phyloP scores from a whole-genome alignment of 2,329 filamentous ascomycete species.

The Epichloe elymi region DNA sequence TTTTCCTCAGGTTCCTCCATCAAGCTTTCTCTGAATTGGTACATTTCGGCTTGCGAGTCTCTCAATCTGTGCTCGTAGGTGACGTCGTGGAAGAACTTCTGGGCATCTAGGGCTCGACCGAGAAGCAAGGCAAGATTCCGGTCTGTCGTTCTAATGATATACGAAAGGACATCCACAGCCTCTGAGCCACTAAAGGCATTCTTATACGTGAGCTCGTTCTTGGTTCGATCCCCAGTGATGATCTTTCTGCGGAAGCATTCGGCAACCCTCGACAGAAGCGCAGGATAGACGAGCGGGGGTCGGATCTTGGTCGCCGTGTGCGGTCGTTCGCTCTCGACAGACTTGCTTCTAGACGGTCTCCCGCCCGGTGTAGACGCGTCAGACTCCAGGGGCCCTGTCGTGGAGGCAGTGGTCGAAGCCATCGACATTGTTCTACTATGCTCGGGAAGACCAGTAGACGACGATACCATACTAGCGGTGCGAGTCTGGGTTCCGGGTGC shows the following conservation, averaged over 20 bases:
- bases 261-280: constrained; percentile 81
- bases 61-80: constrained; percentile 93
- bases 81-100: constrained; percentile 99
- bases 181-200: constrained; percentile 93
- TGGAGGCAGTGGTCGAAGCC: constrained; percentile 69
- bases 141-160: constrained; percentile 95
- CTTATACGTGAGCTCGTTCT: constrained; percentile 95
- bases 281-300: constrained; percentile 84
- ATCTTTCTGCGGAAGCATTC: constrained; percentile 88
- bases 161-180: constrained; percentile 87
- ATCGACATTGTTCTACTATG: constrained; percentile 71
- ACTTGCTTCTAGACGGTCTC: constrained; percentile 44
- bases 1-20: constrained; percentile 71
- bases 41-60: constrained; percentile 89
- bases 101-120: constrained; percentile 83
- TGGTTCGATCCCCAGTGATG: constrained; percentile 72
- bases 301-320: constrained; percentile 46
- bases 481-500: constrained; percentile 42
- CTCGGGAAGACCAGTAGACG: constrained; percentile 34
- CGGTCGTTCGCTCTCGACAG: constrained; percentile 41
- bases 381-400: constrained; percentile 50
- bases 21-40: constrained; percentile 89
- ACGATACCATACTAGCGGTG: constrained; percentile 50
- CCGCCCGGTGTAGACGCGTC: constrained; percentile 37
- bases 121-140: constrained; percentile 84